These are phyloP conservation scores for Pyropia haitanensis DNA, from an alignment of 23 red algal genomes.

Conservation along the genomic window DNA sequence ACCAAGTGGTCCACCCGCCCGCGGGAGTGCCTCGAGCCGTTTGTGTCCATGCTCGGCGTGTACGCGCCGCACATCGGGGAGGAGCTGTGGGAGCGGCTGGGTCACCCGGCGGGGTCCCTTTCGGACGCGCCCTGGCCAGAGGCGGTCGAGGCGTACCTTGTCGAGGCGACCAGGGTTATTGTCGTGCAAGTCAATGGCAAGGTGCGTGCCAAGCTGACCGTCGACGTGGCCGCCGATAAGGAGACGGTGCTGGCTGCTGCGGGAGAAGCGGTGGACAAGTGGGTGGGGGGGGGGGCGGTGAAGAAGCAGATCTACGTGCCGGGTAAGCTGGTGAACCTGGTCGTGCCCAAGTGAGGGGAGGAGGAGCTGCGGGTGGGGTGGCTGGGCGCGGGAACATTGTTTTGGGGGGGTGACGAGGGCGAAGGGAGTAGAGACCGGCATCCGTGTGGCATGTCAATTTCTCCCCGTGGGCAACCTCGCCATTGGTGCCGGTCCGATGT, in stretches of 20 bases:
- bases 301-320: slow-evolving; percentile 90
- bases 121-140: slow-evolving; percentile 63
- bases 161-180: slow-evolving; percentile 50
- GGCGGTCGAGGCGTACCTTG: slow-evolving; percentile 52
- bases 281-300: slow-evolving; percentile 37
- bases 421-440: too few species aligned
- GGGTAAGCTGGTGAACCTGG: slow-evolving; percentile 86
- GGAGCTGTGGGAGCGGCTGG: slow-evolving; percentile 85
- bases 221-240: slow-evolving; percentile 35
- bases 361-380: not conserved
- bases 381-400: too few species aligned
- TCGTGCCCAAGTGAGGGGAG: slow-evolving; percentile 8
- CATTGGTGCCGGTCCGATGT: too few species aligned
- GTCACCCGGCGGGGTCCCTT: slow-evolving; percentile 23
- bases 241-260: slow-evolving; percentile 42
- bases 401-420: too few species aligned
- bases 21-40: slow-evolving; percentile 40
- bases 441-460: too few species aligned
- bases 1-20: slow-evolving; percentile 73
- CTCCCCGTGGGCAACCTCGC: too few species aligned
- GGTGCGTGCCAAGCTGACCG: slow-evolving; percentile 54
- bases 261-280: slow-evolving; percentile 39
- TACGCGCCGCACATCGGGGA: slow-evolving; percentile 94
- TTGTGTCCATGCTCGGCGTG: slow-evolving; percentile 66
- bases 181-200: slow-evolving; percentile 96